Base-by-base conservation (phyloP, 345 rosid genomes). In the Dovyalis caffra region DNA sequence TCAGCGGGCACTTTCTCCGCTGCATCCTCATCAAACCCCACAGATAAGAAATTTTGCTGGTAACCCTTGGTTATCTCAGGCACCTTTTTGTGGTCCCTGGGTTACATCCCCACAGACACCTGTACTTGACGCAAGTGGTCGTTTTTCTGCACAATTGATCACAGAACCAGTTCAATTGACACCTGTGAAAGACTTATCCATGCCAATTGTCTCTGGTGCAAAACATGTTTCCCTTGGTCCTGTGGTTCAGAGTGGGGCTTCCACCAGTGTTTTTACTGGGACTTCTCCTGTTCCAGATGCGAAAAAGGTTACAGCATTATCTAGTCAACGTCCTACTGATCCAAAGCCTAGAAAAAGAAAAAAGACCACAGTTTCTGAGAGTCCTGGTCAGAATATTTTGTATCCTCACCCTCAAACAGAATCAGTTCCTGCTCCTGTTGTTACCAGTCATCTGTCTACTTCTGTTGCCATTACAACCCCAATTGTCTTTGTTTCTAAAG, bases 321-420 rank as follows among this genome's bases (percentile, higher is more conserved):
- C 91, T 66, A 83, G 77, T 82, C 92, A 81, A 63, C 88, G 76
- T 33, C 83, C 96, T 79, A 37, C 85, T 9, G 88, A 79, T 69
- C 71, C 87, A 10, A 96, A 90, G 86, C 69, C 92, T 58, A 92
- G 97, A 81, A 96, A 89, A 77, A 89, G 97, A 75, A 93, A 90
- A 76, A 96, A 96, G 86, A 66, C 74, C 61, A 82, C 86, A 34
- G 81, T 70, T 74, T 74, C 92, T 60, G 87, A 79, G 72, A 89
- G 83, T 79, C 74, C 78, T 66, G 83, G 77, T 40, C 89, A 85
- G 84, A 77, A 72, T 73, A 57, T 75, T 37, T 78, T 84, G 76
- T 87, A 79, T 53, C 75, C 92, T 47, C 88, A 76, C 67, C 79
- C 85, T 77, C 87, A 80, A 79, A 69, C 80, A 37, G 89, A 85